Conservation (phyloP, 1,284 basidiomycete species). For the Cryptococcus maquisensis region DNA sequence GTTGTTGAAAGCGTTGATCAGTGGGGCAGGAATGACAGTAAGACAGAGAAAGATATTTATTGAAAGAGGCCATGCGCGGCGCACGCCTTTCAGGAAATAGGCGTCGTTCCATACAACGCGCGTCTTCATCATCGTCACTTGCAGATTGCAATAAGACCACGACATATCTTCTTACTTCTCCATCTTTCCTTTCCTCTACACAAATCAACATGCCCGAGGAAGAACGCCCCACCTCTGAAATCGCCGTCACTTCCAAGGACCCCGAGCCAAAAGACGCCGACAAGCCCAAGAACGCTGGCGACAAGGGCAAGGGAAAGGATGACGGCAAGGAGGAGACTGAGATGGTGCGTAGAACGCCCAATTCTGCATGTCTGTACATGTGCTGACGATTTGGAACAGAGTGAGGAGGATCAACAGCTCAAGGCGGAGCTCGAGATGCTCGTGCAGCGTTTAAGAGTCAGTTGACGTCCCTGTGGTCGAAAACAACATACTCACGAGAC, state of each 20-base stretch:
- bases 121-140: too few relatives aligned
- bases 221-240: constrained; percentile 34
- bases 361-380: neutral
- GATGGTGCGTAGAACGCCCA: constrained; percentile 57
- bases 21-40: too few relatives aligned
- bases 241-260: constrained; percentile 50
- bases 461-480: constrained; percentile 11
- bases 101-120: too few relatives aligned
- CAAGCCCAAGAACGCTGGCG: constrained; percentile 50
- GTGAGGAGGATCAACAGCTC: constrained; percentile 91
- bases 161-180: neutral
- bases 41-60: too few relatives aligned
- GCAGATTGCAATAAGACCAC: too few relatives aligned
- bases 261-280: constrained; percentile 48
- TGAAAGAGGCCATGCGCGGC: too few relatives aligned
- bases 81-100: too few relatives aligned
- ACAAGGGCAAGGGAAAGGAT: constrained; percentile 42
- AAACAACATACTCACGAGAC: constrained; percentile 8
- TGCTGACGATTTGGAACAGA: constrained; percentile 53
- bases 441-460: constrained; percentile 84
- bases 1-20: too few relatives aligned
- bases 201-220: constrained; percentile 19
- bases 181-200: neutral
- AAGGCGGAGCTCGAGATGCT: constrained; percentile 97
- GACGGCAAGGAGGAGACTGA: constrained; percentile 62